Conservation (phyloP, 2,329 filamentous ascomycete species). For the Exophiala phaeomuriformis region DNA sequence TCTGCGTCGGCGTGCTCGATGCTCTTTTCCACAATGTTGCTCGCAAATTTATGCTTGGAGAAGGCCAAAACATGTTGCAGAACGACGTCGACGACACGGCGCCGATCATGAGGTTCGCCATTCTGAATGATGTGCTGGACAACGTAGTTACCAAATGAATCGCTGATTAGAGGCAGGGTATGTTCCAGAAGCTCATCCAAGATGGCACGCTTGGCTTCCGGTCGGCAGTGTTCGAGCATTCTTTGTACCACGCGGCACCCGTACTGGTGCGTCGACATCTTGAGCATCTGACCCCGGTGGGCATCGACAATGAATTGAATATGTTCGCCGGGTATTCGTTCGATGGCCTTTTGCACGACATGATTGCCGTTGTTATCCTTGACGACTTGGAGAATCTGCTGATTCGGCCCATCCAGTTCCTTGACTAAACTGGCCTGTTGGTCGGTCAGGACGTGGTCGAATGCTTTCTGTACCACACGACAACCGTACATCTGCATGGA, state of each 20-base stretch:
- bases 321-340: conserved; percentile 66
- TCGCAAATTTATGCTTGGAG: conserved; percentile 93
- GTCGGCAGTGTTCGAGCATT: conserved; percentile 74
- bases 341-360: conserved; percentile 89
- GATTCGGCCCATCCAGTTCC: conserved; percentile 79
- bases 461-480: conserved; percentile 89
- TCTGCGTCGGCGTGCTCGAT: conserved; percentile 63
- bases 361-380: conserved; percentile 92
- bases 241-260: conserved; percentile 91
- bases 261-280: conserved; percentile 70
- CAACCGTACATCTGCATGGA: conserved; percentile 90
- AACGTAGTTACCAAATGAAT: conserved; percentile 95
- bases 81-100: conserved; percentile 66
- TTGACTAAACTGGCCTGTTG: conserved; percentile 78
- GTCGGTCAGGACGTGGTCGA: conserved; percentile 85
- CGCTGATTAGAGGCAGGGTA: conserved; percentile 64
- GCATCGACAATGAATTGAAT: conserved; percentile 79
- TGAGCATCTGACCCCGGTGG: conserved; percentile 66
- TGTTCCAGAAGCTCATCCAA: conserved; percentile 71
- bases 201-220: conserved; percentile 62
- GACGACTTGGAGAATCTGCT: conserved; percentile 67
- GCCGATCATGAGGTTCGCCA: conserved; percentile 64
- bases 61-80: conserved; percentile 63
- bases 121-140: conserved; percentile 83
- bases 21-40: conserved; percentile 94